Evolutionary conservation across 768 basidiomycete species (phyloP).

Genomic region (Grammothele lineata): DNA sequence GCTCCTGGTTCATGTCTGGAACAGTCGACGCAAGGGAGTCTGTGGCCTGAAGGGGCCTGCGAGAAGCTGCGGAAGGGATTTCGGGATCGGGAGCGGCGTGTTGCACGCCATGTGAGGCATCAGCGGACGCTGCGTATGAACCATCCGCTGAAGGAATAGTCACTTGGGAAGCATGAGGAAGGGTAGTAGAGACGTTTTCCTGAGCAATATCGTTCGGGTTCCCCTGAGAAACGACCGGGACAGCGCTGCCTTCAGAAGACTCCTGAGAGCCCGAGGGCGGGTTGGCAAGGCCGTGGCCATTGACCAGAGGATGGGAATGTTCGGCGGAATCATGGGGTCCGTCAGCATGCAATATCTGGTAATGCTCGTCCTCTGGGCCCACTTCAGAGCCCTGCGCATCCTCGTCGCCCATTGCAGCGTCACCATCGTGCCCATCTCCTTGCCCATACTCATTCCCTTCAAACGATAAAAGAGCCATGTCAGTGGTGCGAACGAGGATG

Average conservation of each 20-base stretch:
- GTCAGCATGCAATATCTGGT: conserved; percentile 6
- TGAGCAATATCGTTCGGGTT: conserved; percentile 9
- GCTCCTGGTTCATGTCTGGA: conserved; percentile 38
- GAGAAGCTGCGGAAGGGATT: conserved; percentile 23
- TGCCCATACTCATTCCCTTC: conserved; percentile 42
- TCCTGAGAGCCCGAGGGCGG: conserved; percentile 12
- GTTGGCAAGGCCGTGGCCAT: conserved; percentile 11
- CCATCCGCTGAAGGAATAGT: conserved; percentile 30
- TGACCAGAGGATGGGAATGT: conserved; percentile 9
- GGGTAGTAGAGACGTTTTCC: conserved; percentile 19
- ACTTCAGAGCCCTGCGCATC: conserved; percentile 18
- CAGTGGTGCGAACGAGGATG: conserved; percentile 50
- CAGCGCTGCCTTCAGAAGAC: conserved; percentile 5
- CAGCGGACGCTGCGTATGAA: conserved; percentile 44
- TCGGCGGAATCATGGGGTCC: conserved; percentile 11
- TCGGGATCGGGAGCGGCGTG: conserved; percentile 21
- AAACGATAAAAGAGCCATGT: conserved; percentile 50
- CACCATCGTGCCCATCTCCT: conserved; percentile 19
- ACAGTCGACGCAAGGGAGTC: conserved; percentile 52
- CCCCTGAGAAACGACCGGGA: conserved; percentile 1
- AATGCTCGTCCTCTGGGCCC: conserved; percentile 18
- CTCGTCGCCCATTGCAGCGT: conserved; percentile 19
- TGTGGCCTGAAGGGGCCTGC: conserved; percentile 35
- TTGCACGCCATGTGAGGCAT: conserved; percentile 38
- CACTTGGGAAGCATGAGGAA: conserved; percentile 27